Base-by-base conservation (phyloP, 225 moss, liverwort and hornwort genomes). In the Pleurozium schreberi region DNA sequence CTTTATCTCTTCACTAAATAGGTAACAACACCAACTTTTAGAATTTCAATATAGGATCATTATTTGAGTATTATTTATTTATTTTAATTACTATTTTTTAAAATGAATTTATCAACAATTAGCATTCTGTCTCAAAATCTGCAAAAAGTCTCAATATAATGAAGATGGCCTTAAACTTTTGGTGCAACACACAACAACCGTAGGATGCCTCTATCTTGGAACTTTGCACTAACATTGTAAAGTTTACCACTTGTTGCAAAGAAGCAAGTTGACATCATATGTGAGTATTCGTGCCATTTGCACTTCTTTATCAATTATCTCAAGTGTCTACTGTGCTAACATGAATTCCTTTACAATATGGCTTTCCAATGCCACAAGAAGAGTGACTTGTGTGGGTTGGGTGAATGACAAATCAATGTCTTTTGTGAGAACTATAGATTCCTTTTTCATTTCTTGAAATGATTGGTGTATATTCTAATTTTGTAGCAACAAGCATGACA, bases 391-490 rank as follows among this genome's bases (percentile, higher is more conserved):
- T 23, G 25, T 40, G 40, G 4, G 23, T n/a, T 3, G 4, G 7
- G 5, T 70, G 25, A 70, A 42, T 42, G 7, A 25, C 1, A 70
- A 4, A 26, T 27, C 9, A 15, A 8, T 71, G 5, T 28, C 27
- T 28, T 25, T 71, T 45, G 9, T 28, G 0, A 9, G 1, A 27
- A 27, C 0, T 30, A 2, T 3, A 27, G 2, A 10, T 1, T 16
- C 10, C 0, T 9, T 28, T 70, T 42, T 15, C 3, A 0, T 70
- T 42, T 70, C 5, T 42, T 70, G 5, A 1, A 42, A 14, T 42
- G 42, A 70, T 70, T 70, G 25, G 23, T 42, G 2, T 68, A 4
- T 25, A 14, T 18, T 75, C 3, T 12, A 31, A 47, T 47, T 33
- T 4, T 47, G 7, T 75, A 18, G 74, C 2, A 4, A 11, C 74